phyloP scores from a whole-genome alignment of 2,329 filamentous ascomycete species.

The Fusarium torreyae region DNA sequence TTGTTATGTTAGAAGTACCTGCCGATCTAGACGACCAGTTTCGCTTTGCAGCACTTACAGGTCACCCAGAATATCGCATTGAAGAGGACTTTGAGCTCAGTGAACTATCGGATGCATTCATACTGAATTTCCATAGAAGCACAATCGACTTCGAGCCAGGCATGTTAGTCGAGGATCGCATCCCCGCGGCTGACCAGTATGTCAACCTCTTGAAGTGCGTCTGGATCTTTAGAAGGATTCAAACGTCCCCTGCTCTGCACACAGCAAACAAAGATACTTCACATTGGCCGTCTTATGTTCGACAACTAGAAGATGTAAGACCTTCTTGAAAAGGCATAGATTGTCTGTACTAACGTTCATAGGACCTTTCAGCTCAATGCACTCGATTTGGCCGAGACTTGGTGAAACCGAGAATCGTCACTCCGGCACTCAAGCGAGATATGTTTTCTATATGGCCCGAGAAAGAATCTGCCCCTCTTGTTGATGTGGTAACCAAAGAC shows the following conservation, averaged over 20 bases:
- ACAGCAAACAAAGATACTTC: conserved; percentile 42
- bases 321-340: not conserved
- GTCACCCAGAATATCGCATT: conserved; percentile 36
- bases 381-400: conserved; percentile 50
- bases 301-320: conserved; percentile 53
- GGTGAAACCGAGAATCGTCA: conserved; percentile 43
- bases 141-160: conserved; percentile 48
- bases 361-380: conserved; percentile 51
- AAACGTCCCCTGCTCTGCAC: conserved; percentile 31
- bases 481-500: conserved; percentile 52
- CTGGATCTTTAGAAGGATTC: conserved; percentile 50
- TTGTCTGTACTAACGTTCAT: conserved; percentile 3
- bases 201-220: conserved; percentile 54
- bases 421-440: conserved; percentile 38
- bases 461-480: conserved; percentile 45
- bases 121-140: conserved; percentile 49
- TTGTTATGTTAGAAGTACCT: conserved; percentile 41
- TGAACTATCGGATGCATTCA: conserved; percentile 54
- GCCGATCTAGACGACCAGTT: conserved; percentile 45
- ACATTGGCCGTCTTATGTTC: conserved; percentile 56
- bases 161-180: conserved; percentile 47
- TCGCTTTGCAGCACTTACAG: conserved; percentile 43
- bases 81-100: conserved; percentile 46
- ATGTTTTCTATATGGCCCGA: conserved; percentile 53
- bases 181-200: conserved; percentile 49